A percentile compares a stretch with the other conserved stretches of the same genome.
These are phyloP conservation scores for Linnemannia schmuckeri DNA, from an alignment of 192 early-diverging fungal species.

Conservation along the genomic window DNA sequence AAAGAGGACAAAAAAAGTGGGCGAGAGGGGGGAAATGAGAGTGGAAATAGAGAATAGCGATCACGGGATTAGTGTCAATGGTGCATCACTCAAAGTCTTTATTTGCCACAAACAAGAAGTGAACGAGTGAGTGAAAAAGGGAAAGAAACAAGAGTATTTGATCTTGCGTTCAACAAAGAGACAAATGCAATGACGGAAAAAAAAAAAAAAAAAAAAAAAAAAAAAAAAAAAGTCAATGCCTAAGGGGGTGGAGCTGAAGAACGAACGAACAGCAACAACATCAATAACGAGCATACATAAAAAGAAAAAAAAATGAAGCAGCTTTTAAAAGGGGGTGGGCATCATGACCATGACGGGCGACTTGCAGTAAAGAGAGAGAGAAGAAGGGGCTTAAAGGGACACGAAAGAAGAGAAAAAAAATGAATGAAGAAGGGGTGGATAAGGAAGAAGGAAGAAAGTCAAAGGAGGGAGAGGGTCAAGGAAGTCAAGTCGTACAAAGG, in stretches of 20 bases:
- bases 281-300: background rate
- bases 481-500: background rate
- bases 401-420: background rate
- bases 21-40: background rate
- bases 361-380: slow-evolving; percentile 6
- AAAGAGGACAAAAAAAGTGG: background rate
- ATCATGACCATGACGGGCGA: slow-evolving; percentile 2
- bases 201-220: background rate
- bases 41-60: background rate
- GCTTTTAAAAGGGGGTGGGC: background rate
- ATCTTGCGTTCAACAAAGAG: no score
- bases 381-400: background rate
- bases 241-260: slow-evolving; percentile 16
- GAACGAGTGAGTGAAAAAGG: background rate
- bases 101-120: background rate
- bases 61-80: slow-evolving; percentile 9
- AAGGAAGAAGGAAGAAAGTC: background rate
- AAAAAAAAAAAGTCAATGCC: background rate
- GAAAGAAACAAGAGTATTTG: background rate
- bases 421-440: background rate
- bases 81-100: background rate
- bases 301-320: slow-evolving; percentile 3
- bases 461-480: background rate
- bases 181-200: no score
- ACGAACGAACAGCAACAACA: background rate